These are phyloP conservation scores for Linderniella brevidens DNA, from an alignment of 257 asterid species.

Conservation along the genomic window DNA sequence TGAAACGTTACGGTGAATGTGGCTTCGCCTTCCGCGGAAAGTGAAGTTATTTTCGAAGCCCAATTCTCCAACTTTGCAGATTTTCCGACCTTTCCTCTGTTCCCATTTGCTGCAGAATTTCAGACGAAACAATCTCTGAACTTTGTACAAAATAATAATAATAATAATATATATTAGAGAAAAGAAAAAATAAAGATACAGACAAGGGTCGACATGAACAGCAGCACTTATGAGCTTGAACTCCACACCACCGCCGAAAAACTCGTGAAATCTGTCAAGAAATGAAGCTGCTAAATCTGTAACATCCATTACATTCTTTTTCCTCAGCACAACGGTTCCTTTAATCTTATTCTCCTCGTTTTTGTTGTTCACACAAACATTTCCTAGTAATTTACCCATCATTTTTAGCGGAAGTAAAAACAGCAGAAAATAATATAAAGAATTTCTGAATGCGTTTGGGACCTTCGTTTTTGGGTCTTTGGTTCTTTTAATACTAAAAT, in stretches of 20 bases:
- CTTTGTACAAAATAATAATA: too few species aligned
- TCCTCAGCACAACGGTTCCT: slow-evolving; percentile 43
- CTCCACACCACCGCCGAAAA: slow-evolving; percentile 37
- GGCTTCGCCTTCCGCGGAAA: slow-evolving; percentile 32
- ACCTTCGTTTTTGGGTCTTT: too few species aligned
- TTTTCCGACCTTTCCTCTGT: slow-evolving; percentile 56
- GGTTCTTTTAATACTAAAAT: too few species aligned
- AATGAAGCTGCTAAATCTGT: slow-evolving; percentile 28
- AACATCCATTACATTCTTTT: slow-evolving; percentile 45
- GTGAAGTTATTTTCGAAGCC: slow-evolving; percentile 37
- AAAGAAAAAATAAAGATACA: not conserved
- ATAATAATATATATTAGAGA: not conserved
- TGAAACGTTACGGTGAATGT: slow-evolving; percentile 26
- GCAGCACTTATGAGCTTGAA: slow-evolving; percentile 57
- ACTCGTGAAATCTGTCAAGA: slow-evolving; percentile 41
- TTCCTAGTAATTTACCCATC: too few species aligned
- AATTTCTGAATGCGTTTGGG: too few species aligned
- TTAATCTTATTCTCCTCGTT: slow-evolving; percentile 18
- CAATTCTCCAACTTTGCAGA: slow-evolving; percentile 44
- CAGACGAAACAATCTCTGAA: too few species aligned
- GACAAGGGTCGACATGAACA: slow-evolving; percentile 26
- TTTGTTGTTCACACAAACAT: too few species aligned
- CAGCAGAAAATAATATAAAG: too few species aligned
- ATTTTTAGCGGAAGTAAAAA: too few species aligned
- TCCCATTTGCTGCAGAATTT: slow-evolving; percentile 17